phyloP scores from a whole-genome alignment of 441 rosid genomes.

The Viola pubescens region DNA sequence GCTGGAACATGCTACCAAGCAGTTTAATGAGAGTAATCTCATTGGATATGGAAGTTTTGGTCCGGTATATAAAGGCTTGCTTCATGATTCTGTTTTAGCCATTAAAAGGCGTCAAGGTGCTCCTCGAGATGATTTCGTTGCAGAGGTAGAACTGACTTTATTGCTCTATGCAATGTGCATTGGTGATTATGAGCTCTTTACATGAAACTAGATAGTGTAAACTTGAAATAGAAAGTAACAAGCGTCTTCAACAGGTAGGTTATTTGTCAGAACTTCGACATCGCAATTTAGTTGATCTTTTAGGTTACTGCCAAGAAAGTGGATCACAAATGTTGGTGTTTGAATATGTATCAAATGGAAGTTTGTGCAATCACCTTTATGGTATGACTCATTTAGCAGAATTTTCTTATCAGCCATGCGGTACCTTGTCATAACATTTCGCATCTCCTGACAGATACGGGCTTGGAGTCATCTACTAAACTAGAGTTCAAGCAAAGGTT shows the following conservation, averaged over 20 bases:
- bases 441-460: slow-evolving; percentile 21
- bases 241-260: slow-evolving; percentile 31
- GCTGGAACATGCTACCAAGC: slow-evolving; percentile 48
- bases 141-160: slow-evolving; percentile 33
- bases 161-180: too few relatives aligned
- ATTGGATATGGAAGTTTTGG: slow-evolving; percentile 59
- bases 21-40: slow-evolving; percentile 35
- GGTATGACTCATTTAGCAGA: slow-evolving; percentile 28
- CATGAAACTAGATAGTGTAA: too few relatives aligned
- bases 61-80: slow-evolving; percentile 42
- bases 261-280: slow-evolving; percentile 49
- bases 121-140: slow-evolving; percentile 31
- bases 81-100: slow-evolving; percentile 38
- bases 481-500: slow-evolving; percentile 59
- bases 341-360: slow-evolving; percentile 54
- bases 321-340: slow-evolving; percentile 46
- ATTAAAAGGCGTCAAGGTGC: slow-evolving; percentile 36
- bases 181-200: too few relatives aligned
- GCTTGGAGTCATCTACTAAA: slow-evolving; percentile 31
- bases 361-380: slow-evolving; percentile 41
- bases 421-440: neutral
- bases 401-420: slow-evolving; percentile 4
- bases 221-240: slow-evolving; percentile 10
- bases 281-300: slow-evolving; percentile 45
- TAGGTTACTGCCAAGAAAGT: slow-evolving; percentile 51